phyloP scores from a whole-genome alignment of 2,329 filamentous ascomycete genomes.

The Xylariaceae sp. region DNA sequence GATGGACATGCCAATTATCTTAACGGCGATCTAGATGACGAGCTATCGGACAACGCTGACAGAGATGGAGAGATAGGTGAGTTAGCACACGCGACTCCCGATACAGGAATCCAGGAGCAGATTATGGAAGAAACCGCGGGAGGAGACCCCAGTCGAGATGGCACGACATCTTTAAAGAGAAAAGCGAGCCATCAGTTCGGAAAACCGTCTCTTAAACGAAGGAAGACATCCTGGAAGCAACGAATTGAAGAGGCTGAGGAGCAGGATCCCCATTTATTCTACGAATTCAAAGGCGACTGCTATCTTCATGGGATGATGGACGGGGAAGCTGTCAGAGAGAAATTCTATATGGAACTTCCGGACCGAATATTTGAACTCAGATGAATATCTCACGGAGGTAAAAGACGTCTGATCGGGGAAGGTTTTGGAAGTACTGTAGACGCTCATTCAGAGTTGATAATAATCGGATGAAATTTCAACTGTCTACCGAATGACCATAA shows the following conservation, averaged over 20 bases:
- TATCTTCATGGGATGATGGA: conserved; percentile 27
- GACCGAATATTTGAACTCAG: conserved; percentile 7
- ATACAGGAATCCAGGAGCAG: not conserved
- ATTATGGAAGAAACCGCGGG: not conserved
- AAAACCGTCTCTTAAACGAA: not conserved
- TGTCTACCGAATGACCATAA: too few relatives aligned
- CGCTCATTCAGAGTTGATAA: too few relatives aligned
- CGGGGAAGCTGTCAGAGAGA: conserved; percentile 17
- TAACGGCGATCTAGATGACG: not conserved
- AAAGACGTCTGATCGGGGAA: too few relatives aligned
- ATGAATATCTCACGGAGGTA: not conserved
- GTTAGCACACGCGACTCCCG: not conserved
- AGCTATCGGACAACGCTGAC: not conserved
- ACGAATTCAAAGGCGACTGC: conserved; percentile 18
- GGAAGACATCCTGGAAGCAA: not conserved
- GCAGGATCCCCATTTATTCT: conserved; percentile 9
- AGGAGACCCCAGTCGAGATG: not conserved
- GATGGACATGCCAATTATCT: not conserved
- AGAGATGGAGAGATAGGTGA: not conserved
- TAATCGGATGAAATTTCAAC: too few relatives aligned
- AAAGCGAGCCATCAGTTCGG: not conserved
- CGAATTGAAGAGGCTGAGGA: not conserved
- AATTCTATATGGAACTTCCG: conserved; percentile 2
- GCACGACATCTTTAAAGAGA: not conserved
- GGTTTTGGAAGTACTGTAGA: too few relatives aligned